These are phyloP conservation scores for Ziziphus jujuba DNA, from an alignment of 306 rosid species.

Conservation along the genomic window DNA sequence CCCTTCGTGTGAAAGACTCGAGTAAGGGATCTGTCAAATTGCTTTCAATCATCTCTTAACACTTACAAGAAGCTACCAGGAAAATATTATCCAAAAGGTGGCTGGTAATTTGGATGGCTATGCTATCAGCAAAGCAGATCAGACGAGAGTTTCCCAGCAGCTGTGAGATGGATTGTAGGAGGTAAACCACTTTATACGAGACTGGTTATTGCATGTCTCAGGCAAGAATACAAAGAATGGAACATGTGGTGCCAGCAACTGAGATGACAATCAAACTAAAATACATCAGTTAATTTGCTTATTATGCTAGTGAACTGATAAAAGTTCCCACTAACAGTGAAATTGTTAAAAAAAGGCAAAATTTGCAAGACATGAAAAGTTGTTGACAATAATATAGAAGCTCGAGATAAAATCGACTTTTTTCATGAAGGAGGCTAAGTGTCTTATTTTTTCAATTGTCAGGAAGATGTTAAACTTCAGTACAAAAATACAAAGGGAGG, in stretches of 20 bases:
- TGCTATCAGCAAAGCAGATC: constrained; percentile 9
- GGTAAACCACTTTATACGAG: neutral
- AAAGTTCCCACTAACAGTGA: too few relatives aligned
- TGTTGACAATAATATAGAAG: neutral
- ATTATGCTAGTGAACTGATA: too few relatives aligned
- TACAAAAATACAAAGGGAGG: constrained; percentile 5
- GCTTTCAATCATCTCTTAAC: neutral
- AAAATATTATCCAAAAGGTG: neutral
- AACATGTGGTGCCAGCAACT: constrained; percentile 22
- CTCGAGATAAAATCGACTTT: neutral
- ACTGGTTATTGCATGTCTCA: neutral
- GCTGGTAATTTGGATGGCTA: neutral
- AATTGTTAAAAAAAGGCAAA: too few relatives aligned
- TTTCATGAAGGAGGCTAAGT: neutral
- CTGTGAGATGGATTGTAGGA: constrained; percentile 10
- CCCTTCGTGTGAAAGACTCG: too few relatives aligned
- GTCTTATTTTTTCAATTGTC: too few relatives aligned
- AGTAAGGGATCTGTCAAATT: neutral
- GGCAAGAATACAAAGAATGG: constrained; percentile 7
- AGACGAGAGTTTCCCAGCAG: constrained; percentile 14
- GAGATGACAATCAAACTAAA: constrained; percentile 22
- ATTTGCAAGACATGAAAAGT: neutral
- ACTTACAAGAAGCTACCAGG: neutral
- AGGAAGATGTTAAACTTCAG: neutral
- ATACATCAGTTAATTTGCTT: neutral